These are phyloP conservation scores for Thraustotheca clavata DNA, from an alignment of 352 stramenopile species.

Conservation along the genomic window DNA sequence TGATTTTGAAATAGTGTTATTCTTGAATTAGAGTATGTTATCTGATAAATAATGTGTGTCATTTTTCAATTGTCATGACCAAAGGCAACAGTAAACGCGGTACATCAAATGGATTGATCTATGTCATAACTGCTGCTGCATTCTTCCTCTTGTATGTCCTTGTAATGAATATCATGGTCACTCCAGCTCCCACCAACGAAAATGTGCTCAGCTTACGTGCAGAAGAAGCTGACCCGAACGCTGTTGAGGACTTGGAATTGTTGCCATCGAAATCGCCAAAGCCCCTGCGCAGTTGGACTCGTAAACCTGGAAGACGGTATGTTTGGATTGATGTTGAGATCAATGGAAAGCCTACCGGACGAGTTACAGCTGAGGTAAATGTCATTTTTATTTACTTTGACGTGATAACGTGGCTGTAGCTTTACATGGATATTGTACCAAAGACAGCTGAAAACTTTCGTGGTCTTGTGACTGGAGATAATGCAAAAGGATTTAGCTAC, in stretches of 20 bases:
- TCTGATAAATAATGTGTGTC: no score
- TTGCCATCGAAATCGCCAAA: not conserved
- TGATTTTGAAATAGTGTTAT: no score
- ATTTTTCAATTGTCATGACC: no score
- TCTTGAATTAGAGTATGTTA: no score
- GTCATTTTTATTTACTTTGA: not conserved
- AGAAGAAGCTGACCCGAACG: not conserved
- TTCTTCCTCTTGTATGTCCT: no score
- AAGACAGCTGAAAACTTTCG: constrained; percentile 93
- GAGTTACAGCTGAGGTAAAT: constrained; percentile 20
- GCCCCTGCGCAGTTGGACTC: not conserved
- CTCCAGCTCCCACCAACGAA: no score
- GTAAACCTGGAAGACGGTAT: constrained; percentile 7
- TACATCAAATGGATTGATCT: no score
- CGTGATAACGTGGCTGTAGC: constrained; percentile 22
- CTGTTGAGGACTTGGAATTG: not conserved
- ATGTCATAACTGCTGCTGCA: no score
- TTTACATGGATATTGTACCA: constrained; percentile 80
- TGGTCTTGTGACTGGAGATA: constrained; percentile 82
- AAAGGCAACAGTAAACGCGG: no score
- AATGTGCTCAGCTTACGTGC: not conserved
- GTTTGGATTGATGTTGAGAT: constrained; percentile 23
- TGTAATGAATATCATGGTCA: no score
- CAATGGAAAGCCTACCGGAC: constrained; percentile 6
- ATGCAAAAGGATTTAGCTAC: constrained; percentile 71